Base-by-base conservation (phyloP, 2,329 filamentous ascomycete genomes). In the Aspergillus floridensis region DNA sequence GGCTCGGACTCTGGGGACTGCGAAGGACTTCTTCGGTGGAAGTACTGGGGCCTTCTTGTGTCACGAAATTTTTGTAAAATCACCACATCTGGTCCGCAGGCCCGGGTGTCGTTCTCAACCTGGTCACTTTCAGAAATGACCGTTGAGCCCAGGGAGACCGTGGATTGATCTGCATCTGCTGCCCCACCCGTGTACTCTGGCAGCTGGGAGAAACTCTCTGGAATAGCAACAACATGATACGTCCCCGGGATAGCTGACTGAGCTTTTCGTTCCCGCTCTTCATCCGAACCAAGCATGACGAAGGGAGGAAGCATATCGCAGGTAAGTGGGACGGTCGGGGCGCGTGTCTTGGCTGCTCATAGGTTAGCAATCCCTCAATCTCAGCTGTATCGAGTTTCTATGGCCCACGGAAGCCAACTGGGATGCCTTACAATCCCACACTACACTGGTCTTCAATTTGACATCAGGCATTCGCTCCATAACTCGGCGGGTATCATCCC, bases 231-330 rank as follows among this genome's bases (percentile, higher is more conserved):
- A 21, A 86, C 81, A 66, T 81, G 77, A 68, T 81, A 86, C 1
- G 82, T 84, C 16, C 84, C 84, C 1, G 84, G 83, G 35, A 71
- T 72, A 41, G 76, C 76, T 7, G 72, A 72, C 54, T 81, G 77
- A 16, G 84, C 84, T 67, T 86, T 86, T 59, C 74, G 78, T 67
- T 86, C 84, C 46, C 84, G 76, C 29, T 86, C 84, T 63, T 85
- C 83, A 61, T 86, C 84, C 29, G 77, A 84, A 1, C 77, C 81
- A 56, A 86, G 76, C 14, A 73, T 69, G 32, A 79, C 71, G 69
- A 86, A 86, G 2, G 80, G 80, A 21, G 84, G 83, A 12, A 86
- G 73, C n/a, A 77, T 70, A 66, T 85, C 82, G 22, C 74, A 68
- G 11, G 64, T 48, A 5, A 29, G 11, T n/a, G 53, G 26, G 44